Base-by-base conservation (phyloP, 768 basidiomycete species). In the Podaxis sp. region DNA sequence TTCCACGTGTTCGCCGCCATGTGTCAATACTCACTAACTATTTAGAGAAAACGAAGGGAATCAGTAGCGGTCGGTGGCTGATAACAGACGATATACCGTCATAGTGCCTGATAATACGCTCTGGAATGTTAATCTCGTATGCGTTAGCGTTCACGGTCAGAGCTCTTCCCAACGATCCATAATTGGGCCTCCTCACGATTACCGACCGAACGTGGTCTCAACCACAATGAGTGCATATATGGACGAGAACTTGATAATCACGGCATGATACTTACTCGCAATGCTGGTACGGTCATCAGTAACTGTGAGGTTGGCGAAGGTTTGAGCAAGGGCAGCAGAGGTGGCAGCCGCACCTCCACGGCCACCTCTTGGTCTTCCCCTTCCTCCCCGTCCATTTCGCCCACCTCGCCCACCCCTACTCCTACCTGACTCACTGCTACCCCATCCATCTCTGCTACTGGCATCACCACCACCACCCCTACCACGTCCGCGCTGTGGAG, bases 31-130 rank as follows among this genome's bases (percentile, higher is more conserved):
- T 68, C 63, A 82, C 83, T 77, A 56, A 83, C 82, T 85, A 65
- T 13, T 53, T 13, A 55, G 47, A 55, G 55, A 27, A 59, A 54
- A 63, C 50, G 19, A 57, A 29, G 15, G 66, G 43, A 68, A 57
- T 57, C 40, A 33, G 40, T 51, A 54, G 24, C 43, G 29, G 43
- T 46, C 25, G 36, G 49, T 64, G 33, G 4, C 60, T 57, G 29
- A 51, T 9, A 7, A 24, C n/a, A 54, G 57, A 62, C 59, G 1
- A 73, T 86, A 64, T 69, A 89, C 92, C 86, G 71, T 94, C 91
- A 68, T 93, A 93, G 67, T 93, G 92, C 64, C 88, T 80, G 47
- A 92, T 91, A 29, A 84, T 80, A 4, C 71, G 73, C 24, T 87
- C 81, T 0, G 91, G 86, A 13, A 89, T 84, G 0, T 80, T 77